These are phyloP conservation scores for Auriscalpium vulgare DNA, from an alignment of 768 basidiomycete genomes.

Conservation along the genomic window DNA sequence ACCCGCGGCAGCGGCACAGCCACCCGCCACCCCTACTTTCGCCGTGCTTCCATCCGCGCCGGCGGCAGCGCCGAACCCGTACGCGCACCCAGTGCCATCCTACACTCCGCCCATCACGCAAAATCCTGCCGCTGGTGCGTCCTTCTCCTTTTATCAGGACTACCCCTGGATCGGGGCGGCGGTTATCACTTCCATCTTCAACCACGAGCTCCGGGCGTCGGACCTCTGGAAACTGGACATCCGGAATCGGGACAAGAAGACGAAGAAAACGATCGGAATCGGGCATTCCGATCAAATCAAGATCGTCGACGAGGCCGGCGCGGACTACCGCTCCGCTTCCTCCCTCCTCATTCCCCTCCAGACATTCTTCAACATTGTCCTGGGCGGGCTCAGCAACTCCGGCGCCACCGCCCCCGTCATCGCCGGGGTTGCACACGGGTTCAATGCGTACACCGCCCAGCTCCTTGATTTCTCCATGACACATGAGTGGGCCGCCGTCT, in stretches of 20 bases:
- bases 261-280: slow-evolving; percentile 4
- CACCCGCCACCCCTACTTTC: too few species aligned
- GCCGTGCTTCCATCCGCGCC: too few species aligned
- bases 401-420: neutral
- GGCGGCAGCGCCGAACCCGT: too few species aligned
- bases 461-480: slow-evolving; percentile 3
- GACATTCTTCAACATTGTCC: slow-evolving; percentile 9
- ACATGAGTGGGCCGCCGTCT: slow-evolving; percentile 7
- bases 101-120: neutral
- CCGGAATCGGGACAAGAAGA: slow-evolving; percentile 7
- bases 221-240: slow-evolving; percentile 16
- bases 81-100: too few species aligned
- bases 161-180: slow-evolving; percentile 1
- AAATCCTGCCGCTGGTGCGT: neutral
- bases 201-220: slow-evolving; percentile 7
- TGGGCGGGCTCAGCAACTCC: neutral
- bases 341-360: slow-evolving; percentile 11
- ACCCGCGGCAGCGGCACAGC: too few species aligned
- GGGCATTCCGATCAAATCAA: slow-evolving; percentile 3
- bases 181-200: neutral
- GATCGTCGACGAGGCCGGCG: slow-evolving; percentile 3
- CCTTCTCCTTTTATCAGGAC: neutral
- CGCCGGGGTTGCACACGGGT: neutral
- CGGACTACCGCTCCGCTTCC: slow-evolving; percentile 10
- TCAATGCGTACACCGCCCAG: slow-evolving; percentile 1